Evolutionary conservation across 169 alveolate genomes (phyloP), one percentile per base, ranked within the genome.

Genomic region (Theileria parva): DNA sequence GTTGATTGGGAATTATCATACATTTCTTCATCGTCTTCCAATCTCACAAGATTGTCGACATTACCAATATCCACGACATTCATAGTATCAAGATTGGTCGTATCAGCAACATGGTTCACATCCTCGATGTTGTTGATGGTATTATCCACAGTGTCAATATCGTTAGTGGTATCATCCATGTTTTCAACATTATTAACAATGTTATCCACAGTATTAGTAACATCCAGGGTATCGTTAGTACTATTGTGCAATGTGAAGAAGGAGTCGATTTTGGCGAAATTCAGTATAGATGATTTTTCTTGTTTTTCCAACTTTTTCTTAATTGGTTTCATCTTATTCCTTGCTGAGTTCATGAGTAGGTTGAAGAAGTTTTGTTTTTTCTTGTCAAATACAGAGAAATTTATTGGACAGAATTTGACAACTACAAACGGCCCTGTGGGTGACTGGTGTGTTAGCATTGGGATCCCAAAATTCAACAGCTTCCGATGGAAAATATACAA

Each of bases 351-450:
- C 63, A 83, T 59, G 50, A 83, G 28, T 69, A 73, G 53, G 77
- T 76, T 83, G 70, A 70, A 77, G 59, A 83, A 77, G 76, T 76
- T 59, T 21, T 64, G 44, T 77, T 51, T 83, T 12, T 80, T 76
- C 60, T 67, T 75, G 44, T 83, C 86, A n/a, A 77, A 51, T 7
- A 34, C 48, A 2, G 84, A 50, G 4, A 77, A 39, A 25, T 85
- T 76, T 3, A 85, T 61, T 21, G 91, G 84, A 28, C 87, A 74
- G 74, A 85, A 85, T 39, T 74, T 77, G 5, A 78, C 87, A 3
- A 76, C 88, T n/a, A 85, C 91, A 21, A 78, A 77, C 7, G 91
- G 91, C 3, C 91, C 91, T 0, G 91, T 77, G 27, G 91, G 91
- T 23, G 91, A 85, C 64, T 71, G 84, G 70, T 77, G 87, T 19